Evolutionary conservation across 2,329 filamentous ascomycete species (phyloP).

Genomic region (Leptosphaerulina australis): DNA sequence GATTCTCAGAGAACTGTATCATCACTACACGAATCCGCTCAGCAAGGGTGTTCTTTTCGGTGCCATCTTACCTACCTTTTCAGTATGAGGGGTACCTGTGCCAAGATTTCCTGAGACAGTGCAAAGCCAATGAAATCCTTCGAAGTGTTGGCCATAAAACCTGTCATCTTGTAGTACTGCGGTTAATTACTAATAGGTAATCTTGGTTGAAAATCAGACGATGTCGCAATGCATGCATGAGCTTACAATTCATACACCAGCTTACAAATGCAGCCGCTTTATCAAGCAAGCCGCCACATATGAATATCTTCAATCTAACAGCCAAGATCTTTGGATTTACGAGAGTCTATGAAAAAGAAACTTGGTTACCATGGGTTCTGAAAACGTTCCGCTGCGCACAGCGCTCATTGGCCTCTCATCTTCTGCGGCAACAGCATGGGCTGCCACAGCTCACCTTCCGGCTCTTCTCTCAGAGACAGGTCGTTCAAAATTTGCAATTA

Average conservation of each 20-base stretch:
- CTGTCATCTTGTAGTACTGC: not conserved
- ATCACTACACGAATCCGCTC: not conserved
- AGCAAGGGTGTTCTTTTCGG: not conserved
- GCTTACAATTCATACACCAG: not conserved
- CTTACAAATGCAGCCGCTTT: slow-evolving; percentile 11
- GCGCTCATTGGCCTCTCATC: slow-evolving; percentile 63
- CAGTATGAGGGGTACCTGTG: not conserved
- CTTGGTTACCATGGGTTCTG: not conserved
- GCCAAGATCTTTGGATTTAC: not conserved
- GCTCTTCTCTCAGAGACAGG: slow-evolving; percentile 58
- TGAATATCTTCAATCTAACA: not conserved
- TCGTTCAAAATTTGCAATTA: slow-evolving; percentile 50
- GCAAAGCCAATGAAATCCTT: not conserved
- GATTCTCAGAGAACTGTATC: too few relatives aligned
- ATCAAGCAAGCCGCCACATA: slow-evolving; percentile 1
- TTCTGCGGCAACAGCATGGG: slow-evolving; percentile 61
- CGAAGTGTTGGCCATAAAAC: not conserved
- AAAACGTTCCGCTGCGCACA: slow-evolving; percentile 1
- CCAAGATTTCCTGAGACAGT: not conserved
- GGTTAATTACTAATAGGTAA: slow-evolving; percentile 1
- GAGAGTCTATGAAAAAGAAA: not conserved
- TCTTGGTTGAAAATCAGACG: not conserved
- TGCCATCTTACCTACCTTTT: not conserved
- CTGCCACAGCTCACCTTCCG: slow-evolving; percentile 62
- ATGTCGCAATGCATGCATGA: not conserved